Evolutionary conservation across 768 basidiomycete species (phyloP).

Genomic region (Boletus speciosus): DNA sequence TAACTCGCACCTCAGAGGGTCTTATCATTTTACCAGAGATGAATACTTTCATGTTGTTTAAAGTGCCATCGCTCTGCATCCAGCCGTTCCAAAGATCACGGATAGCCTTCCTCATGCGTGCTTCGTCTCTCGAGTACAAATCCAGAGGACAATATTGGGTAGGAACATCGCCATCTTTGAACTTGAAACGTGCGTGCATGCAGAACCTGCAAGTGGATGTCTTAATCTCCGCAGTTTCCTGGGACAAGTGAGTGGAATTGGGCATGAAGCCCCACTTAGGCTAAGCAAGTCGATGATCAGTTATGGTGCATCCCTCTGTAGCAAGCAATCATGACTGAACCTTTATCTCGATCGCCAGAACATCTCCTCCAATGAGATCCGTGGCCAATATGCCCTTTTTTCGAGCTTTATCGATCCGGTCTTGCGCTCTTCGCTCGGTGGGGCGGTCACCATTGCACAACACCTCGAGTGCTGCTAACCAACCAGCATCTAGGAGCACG

Average conservation of each 20-base stretch:
- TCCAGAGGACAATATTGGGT: slow-evolving; percentile 83
- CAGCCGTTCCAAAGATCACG: slow-evolving; percentile 69
- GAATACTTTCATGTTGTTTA: slow-evolving; percentile 86
- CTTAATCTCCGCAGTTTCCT: slow-evolving; percentile 57
- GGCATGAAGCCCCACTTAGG: slow-evolving; percentile 98
- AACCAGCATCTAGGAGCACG: slow-evolving; percentile 45
- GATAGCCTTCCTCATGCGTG: slow-evolving; percentile 65
- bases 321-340: slow-evolving; percentile 37
- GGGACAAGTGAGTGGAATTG: slow-evolving; percentile 53
- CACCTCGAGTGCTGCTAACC: slow-evolving; percentile 56
- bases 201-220: slow-evolving; percentile 81
- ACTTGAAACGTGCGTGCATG: slow-evolving; percentile 71
- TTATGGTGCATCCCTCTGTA: not conserved
- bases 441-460: slow-evolving; percentile 54
- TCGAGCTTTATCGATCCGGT: slow-evolving; percentile 54
- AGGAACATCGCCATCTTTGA: slow-evolving; percentile 30
- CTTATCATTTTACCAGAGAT: slow-evolving; percentile 55
- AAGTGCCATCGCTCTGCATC: slow-evolving; percentile 55
- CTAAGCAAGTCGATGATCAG: slow-evolving; percentile 37
- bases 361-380: slow-evolving; percentile 67
- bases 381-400: slow-evolving; percentile 70
- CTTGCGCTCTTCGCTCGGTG: slow-evolving; percentile 47
- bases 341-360: slow-evolving; percentile 87
- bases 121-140: slow-evolving; percentile 69
- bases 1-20: slow-evolving; percentile 53